A percentile compares a stretch with the other conserved stretches of the same genome.
Conservation (phyloP, 2,329 filamentous ascomycete genomes). For the Penicillium sp. region DNA sequence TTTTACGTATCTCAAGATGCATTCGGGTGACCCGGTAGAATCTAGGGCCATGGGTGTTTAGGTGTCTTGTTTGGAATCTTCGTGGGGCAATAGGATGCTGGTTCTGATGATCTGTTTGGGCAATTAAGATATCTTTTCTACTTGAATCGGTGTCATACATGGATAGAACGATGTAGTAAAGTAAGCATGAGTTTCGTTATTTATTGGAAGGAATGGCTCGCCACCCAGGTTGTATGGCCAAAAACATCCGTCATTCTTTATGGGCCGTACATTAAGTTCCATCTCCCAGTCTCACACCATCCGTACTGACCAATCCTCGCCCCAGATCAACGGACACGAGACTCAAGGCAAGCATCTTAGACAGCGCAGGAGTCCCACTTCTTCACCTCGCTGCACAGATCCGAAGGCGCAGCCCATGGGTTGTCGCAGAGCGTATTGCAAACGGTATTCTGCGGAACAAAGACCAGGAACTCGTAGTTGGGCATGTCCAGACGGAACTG, state of each 20-base stretch:
- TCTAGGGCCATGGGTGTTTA: conserved; percentile 26
- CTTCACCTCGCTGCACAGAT: conserved; percentile 40
- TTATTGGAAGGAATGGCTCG: conserved; percentile 5
- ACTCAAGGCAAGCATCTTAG: conserved; percentile 14
- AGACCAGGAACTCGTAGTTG: conserved; percentile 44
- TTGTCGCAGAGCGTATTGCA: conserved; percentile 42
- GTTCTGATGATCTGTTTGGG: conserved; percentile 17
- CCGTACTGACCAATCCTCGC: not conserved
- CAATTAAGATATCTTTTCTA: conserved; percentile 22
- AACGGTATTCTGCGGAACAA: conserved; percentile 36
- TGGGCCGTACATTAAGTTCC: not conserved
- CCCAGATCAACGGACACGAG: not conserved
- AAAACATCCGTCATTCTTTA: not conserved
- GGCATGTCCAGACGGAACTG: conserved; percentile 43
- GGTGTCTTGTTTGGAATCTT: conserved; percentile 16
- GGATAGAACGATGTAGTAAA: not conserved
- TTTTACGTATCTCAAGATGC: conserved; percentile 22
- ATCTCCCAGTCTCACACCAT: not conserved
- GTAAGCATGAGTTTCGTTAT: not conserved
- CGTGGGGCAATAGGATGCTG: conserved; percentile 12
- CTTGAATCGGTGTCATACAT: not conserved
- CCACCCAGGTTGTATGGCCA: not conserved
- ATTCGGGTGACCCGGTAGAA: conserved; percentile 23
- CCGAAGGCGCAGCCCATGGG: conserved; percentile 28
- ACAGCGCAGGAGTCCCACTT: conserved; percentile 32